phyloP scores from a whole-genome alignment of 1,139 yeast genomes.

The Suhomyces atakaporum region DNA sequence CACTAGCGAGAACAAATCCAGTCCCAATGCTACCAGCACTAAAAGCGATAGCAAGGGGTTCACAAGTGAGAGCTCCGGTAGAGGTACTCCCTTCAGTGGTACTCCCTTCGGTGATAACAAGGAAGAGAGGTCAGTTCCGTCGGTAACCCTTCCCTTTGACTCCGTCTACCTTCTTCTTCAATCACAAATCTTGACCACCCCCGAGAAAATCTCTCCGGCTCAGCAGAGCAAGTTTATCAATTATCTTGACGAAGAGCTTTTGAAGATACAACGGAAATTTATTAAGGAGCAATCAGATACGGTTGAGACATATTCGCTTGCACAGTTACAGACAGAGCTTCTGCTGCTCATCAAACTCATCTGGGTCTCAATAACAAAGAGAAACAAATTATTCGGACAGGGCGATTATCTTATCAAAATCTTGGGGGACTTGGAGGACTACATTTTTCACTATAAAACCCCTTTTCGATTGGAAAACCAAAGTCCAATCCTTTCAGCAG shows the following conservation, averaged over 20 bases:
- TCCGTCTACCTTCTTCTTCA: slow-evolving; percentile 23
- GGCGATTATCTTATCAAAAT: slow-evolving; percentile 59
- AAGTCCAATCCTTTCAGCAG: slow-evolving; percentile 11
- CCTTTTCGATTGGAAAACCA: slow-evolving; percentile 11
- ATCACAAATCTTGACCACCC: slow-evolving; percentile 14
- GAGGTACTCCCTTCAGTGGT: no score
- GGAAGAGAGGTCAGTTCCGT: slow-evolving; percentile 2
- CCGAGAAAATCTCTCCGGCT: slow-evolving; percentile 15
- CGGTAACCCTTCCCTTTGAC: slow-evolving; percentile 34
- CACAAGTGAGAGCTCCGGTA: no score
- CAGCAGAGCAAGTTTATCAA: slow-evolving; percentile 66
- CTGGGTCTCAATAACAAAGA: slow-evolving; percentile 23
- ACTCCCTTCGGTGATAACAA: no score
- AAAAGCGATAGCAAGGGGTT: no score
- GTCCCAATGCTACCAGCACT: no score
- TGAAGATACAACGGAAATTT: slow-evolving; percentile 61
- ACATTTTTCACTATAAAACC: slow-evolving; percentile 44
- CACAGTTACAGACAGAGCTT: slow-evolving; percentile 20
- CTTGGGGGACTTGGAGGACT: slow-evolving; percentile 69
- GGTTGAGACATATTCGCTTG: slow-evolving; percentile 19
- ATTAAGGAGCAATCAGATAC: slow-evolving; percentile 58
- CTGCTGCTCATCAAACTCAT: slow-evolving; percentile 17
- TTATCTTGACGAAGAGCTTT: slow-evolving; percentile 60
- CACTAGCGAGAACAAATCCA: no score
- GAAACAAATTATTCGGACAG: slow-evolving; percentile 51